Evolutionary conservation across 768 basidiomycete species (phyloP).

Genomic region (Trametes punicea): DNA sequence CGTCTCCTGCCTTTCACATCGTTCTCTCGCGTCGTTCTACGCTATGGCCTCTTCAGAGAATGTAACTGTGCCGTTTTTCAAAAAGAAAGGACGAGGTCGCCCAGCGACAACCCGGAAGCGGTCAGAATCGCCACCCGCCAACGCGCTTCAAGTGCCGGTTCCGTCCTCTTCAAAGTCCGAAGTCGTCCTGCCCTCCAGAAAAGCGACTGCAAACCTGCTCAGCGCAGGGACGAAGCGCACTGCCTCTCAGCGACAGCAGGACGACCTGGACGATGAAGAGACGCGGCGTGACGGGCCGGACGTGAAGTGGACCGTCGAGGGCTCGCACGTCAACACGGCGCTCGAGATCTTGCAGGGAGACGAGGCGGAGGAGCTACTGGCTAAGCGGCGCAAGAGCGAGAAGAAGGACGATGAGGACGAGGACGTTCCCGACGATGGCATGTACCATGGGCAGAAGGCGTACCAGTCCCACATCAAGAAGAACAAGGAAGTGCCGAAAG

Average conservation of each 20-base stretch:
- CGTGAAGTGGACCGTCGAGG: constrained; percentile 74
- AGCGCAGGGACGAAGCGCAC: constrained; percentile 74
- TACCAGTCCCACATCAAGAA: constrained; percentile 82
- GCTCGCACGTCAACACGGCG: constrained; percentile 70
- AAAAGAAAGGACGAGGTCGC: constrained; percentile 76
- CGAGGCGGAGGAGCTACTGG: constrained; percentile 72
- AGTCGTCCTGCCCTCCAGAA: constrained; percentile 77
- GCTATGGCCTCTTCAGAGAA: constrained; percentile 23
- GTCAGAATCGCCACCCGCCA: constrained; percentile 57
- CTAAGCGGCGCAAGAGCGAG: constrained; percentile 62
- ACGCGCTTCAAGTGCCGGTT: constrained; percentile 26
- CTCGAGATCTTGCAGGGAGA: constrained; percentile 81
- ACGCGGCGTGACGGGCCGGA: constrained; percentile 50
- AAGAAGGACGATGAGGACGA: constrained; percentile 50
- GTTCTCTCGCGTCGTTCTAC: not conserved
- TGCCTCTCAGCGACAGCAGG: constrained; percentile 44
- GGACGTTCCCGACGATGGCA: constrained; percentile 72
- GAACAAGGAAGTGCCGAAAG: constrained; percentile 79
- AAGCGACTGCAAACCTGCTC: constrained; percentile 63
- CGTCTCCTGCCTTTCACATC: too few species aligned
- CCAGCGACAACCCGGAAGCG: constrained; percentile 76
- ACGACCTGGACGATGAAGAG: constrained; percentile 52
- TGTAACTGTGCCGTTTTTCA: constrained; percentile 81
- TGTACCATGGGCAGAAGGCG: constrained; percentile 82
- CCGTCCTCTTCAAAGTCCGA: constrained; percentile 52